Percentiles rank a stretch among this genome's conserved stretches.
Conservation (phyloP, 108 stramenopile genomes). For the Nitzschia palea region DNA sequence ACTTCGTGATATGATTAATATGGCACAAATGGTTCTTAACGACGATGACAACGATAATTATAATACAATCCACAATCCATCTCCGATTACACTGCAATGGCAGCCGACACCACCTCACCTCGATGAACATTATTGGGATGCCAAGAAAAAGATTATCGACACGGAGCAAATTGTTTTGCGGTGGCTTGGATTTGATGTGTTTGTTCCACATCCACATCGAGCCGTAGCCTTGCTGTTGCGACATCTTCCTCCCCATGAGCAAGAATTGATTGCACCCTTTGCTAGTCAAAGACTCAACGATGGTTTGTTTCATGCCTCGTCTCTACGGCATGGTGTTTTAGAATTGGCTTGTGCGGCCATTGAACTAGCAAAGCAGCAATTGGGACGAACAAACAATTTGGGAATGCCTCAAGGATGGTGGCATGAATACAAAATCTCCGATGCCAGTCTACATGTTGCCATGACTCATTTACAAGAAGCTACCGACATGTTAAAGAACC, state of each 20-base stretch:
- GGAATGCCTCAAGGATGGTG: neutral
- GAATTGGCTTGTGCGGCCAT: constrained; percentile 57
- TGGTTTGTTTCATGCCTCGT: constrained; percentile 43
- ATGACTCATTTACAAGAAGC: constrained; percentile 2
- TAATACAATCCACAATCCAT: neutral
- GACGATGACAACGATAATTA: constrained; percentile 2
- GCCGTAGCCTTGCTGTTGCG: constrained; percentile 39
- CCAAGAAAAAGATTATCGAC: constrained; percentile 63
- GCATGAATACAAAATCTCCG: constrained; percentile 2
- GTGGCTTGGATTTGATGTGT: constrained; percentile 75
- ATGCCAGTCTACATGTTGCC: neutral
- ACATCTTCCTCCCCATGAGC: neutral
- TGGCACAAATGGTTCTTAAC: constrained; percentile 47
- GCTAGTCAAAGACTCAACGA: constrained; percentile 55
- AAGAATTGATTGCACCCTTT: constrained; percentile 5
- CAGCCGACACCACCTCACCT: constrained; percentile 30
- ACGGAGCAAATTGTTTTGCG: constrained; percentile 70
- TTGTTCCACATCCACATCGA: constrained; percentile 74
- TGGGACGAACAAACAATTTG: neutral
- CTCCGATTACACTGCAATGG: neutral
- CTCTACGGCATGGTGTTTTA: constrained; percentile 41
- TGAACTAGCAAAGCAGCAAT: constrained; percentile 42
- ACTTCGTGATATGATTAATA: constrained; percentile 79
- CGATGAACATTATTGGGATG: constrained; percentile 72
- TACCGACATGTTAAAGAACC: neutral